Evolutionary conservation across 805 yeast species (phyloP), one percentile per base, ranked within the genome.

Genomic region (Ogataea salicorniae): DNA sequence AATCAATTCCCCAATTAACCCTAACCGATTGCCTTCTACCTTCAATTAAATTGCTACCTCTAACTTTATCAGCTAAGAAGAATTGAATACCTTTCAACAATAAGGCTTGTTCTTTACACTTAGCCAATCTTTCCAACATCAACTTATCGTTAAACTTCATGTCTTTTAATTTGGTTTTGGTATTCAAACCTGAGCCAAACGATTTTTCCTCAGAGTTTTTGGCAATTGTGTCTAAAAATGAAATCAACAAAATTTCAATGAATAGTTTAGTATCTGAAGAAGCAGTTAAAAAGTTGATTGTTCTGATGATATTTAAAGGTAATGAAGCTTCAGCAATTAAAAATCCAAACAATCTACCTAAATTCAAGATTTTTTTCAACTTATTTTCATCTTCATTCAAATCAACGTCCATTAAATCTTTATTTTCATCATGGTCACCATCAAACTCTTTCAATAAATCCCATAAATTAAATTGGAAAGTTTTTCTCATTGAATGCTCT

Each of bases 401-500:
- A 34, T 67, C 71, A 8, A 41, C 49, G 13, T 49, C 48, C 33
- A 57, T 45, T 8, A 55, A 46, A 15, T 52, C 48, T 22, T 57
- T 55, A 4, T 57, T 34, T 6, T 54, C 56, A 31, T 66, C 74
- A 6, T 68, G 75, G 6, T 69, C 73, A 2, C 72, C 75, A 53
- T 87, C 96, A 39, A 88, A 70, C 34, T 82, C 87, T 54, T 81
- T 81, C 16, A 91, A 58, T 39, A 81, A 74, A 64, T 94, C 96
- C 98, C 98, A 94, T 37, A 94, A 72, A 57, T 81, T 72, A 62
- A 94, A 90, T 61, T 92, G 97, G 57, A 94, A 84, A 0, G 95
- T 80, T 65, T 91, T 90, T 61, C 87, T 77, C 64, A 86, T 69
- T 2, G 81, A 72, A 56, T 89, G 95, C 20, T 79, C 78, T 31